Evolutionary conservation across 495 filamentous ascomycete genomes (phyloP), one percentile per base, ranked within the genome.

Genomic region (Ramalina peruviana): DNA sequence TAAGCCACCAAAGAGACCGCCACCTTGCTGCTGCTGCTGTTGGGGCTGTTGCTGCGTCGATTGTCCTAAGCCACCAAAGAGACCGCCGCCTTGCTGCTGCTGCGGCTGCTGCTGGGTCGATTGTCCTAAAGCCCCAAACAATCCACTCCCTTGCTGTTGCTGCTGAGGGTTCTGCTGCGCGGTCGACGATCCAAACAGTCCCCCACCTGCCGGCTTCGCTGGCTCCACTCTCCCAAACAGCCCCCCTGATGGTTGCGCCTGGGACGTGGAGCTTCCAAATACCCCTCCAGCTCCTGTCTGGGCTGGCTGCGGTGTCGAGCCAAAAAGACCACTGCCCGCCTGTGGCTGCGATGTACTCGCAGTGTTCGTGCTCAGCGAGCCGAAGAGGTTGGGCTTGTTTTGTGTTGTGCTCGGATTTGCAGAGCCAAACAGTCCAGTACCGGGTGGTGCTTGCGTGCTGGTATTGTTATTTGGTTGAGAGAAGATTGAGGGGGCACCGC

Each of bases 181-280:
- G 15, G 41, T 25, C 52, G 55, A 49, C 30, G 7, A 10, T 33
- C 45, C 45, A 17, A 48, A 48, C 13, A 48, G n/a, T 3, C 64
- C 59, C 50, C 62, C 62, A 43, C 23, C 23, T 3, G 50, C 43
- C 55, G 65, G 65, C 48, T 59, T 55, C 38, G 54, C 52, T 49
- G 61, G 59, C 13, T 52, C 38, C 52, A 56, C 40, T 59, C 63
- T 65, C 7, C 61, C 64, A 48, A 68, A 67, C 7, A 61, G 49
- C 23, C 54, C 60, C 0, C 49, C 58, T 5, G 58, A 55, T 12
- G 60, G 48, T 46, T 46, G 55, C 30, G 60, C 55, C 47, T 65
- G 64, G 13, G 46, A 52, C 52, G 61, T 54, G 30, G 49, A 53
- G 25, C 72, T 25, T 4, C 23, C 69, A 57, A 77, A 74, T 9